Evolutionary conservation across 2,329 filamentous ascomycete species (phyloP), one percentile per base, ranked within the genome.

Genomic region (Endocalyx cinctus): DNA sequence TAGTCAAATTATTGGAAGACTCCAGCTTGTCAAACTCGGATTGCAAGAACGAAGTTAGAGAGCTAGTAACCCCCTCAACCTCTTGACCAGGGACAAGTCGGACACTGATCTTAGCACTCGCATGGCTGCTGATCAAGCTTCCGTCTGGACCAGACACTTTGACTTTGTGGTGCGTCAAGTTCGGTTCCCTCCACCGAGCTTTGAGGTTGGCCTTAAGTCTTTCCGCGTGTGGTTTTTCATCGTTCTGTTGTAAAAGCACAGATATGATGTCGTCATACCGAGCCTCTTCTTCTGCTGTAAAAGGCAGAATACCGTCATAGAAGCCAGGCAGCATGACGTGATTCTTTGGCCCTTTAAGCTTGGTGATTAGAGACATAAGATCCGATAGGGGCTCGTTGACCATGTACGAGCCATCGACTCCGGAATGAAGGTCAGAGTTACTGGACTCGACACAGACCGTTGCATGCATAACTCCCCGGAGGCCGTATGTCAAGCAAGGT

Each of bases 71-170:
- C n/a, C 77, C 70, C 23, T 84, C 78, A 0, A 94, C 81, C 52
- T 92, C 84, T 59, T 98, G 92, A 10, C 94, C 92, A 0, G 92
- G 92, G 1, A 98, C 92, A 2, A 98, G 77, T 10, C 92, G 87
- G 25, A 98, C 71, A 12, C 89, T 96, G 20, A 98, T 77, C 31
- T 88, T 82, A 5, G 89, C 88, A 50, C 84, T 90, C 7, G 90
- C 92, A 47, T 88, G 81, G 42, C 86, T 82, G 26, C 90, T 94
- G 40, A 98, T 94, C 17, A 97, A 79, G 29, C 88, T 92, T 2
- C 88, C 87, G 47, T 94, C 92, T 1, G 87, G 88, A 0, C 90
- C 90, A 0, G 89, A 95, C 0, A 90, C 88, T 51, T 94, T 87
- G 59, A 97, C 88, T 6, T 87, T 77, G 61, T 98, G 92, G 27